Base-by-base conservation (phyloP, 768 basidiomycete genomes). In the Boletus huronensis region DNA sequence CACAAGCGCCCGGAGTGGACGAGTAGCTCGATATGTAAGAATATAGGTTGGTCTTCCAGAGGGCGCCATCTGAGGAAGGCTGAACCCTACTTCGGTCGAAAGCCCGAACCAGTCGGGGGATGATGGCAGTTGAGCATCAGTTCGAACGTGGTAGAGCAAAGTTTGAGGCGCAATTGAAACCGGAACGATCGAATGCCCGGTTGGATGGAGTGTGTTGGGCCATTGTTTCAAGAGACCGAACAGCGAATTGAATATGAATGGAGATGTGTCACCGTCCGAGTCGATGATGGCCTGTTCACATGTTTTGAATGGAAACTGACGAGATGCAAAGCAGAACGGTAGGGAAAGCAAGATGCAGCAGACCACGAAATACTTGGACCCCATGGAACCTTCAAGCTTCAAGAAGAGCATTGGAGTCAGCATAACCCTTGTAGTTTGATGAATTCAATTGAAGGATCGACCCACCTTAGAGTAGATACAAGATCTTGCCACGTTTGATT, bases 181-280 rank as follows among this genome's bases (percentile, higher is more conserved):
- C 6, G 52, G 52, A 14, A 53, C 52, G 21, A 53, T 46, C 10
- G 52, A 45, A 21, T 46, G 52, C 21, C 52, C 44, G 5, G 35
- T 53, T 5, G 52, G 51, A 31, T 52, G 51, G 13, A 46, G 26
- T 3, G 52, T 53, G 36, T 53, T 53, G n/a, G 52, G 52, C 52
- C 52, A 46, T 46, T 53, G 51, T 21, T 52, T 52, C 51, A 52
- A 36, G 26, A 53, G 44, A 31, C 52, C 52, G 25, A 46, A 53
- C 19, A 53, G 36, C 23, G 52, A 53, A 21, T 53, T 53, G 52
- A 53, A 46, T 46, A 53, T 31, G 40, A 46, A 53, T 3, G 43
- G 44, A 14, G 52, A 53, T 8, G 44, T 28, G 10, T 46, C 28
- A n/a, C 11, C 16, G 16, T 23, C 14, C n/a, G n/a, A n/a, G n/a